phyloP scores from a whole-genome alignment of 2,329 filamentous ascomycete species.

The Fusarium subtropicale region DNA sequence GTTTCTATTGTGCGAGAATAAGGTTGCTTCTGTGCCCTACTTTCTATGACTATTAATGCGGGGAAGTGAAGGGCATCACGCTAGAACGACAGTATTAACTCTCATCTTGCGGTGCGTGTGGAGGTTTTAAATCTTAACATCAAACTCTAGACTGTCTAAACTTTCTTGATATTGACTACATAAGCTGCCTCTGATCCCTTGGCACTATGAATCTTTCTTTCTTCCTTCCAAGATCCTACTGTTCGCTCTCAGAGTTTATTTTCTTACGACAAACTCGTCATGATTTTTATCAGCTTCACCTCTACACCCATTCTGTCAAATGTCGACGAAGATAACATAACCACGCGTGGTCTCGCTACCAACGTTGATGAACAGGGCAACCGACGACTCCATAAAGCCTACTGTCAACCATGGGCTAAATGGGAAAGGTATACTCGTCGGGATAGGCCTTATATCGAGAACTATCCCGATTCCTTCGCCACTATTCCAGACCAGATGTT shows the following conservation, averaged over 20 bases:
- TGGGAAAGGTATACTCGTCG: too few species aligned
- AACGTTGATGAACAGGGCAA: neutral
- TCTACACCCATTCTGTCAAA: neutral
- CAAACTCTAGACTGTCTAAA: too few species aligned
- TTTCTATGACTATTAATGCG: too few species aligned
- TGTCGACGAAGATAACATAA: neutral
- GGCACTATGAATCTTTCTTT: accelerated
- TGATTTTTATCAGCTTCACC: neutral
- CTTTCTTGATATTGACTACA: neutral
- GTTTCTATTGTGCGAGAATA: too few species aligned
- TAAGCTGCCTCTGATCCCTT: neutral
- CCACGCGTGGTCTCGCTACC: neutral
- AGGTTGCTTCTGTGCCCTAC: too few species aligned
- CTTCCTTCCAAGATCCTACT: neutral
- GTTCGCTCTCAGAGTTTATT: neutral
- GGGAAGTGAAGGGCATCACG: too few species aligned
- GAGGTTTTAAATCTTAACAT: too few species aligned
- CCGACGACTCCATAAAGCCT: neutral
- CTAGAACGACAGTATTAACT: too few species aligned
- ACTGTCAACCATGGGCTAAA: too few species aligned
- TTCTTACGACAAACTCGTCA: neutral
- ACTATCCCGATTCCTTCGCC: neutral
- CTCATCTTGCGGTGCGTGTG: too few species aligned
- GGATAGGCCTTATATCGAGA: neutral
- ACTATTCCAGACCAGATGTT: neutral